Evolutionary conservation across 108 stramenopile genomes (phyloP).

Genomic region (Schizochytrium sp.): DNA sequence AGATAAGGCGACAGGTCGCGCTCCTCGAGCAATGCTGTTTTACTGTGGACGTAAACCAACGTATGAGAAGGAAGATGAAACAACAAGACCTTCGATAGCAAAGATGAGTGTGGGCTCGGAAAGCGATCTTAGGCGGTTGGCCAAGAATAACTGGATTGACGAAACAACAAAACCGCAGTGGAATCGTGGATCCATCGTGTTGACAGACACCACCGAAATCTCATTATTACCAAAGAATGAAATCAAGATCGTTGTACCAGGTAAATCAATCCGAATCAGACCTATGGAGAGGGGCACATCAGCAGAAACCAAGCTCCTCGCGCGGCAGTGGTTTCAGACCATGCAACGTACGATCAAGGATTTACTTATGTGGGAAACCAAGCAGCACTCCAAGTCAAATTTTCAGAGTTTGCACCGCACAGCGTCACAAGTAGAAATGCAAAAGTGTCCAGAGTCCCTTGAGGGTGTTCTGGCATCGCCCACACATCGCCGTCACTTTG

Average conservation of each 20-base stretch:
- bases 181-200: constrained; percentile 19
- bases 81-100: neutral
- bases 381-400: neutral
- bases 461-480: constrained; percentile 27
- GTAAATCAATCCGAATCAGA: constrained; percentile 2
- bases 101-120: neutral
- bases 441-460: constrained; percentile 12
- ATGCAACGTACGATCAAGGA: constrained; percentile 39
- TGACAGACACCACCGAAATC: constrained; percentile 57
- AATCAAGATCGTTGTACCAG: constrained; percentile 36
- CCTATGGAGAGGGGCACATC: constrained; percentile 7
- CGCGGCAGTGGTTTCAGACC: constrained; percentile 31
- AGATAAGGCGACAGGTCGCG: neutral
- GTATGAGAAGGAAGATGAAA: neutral
- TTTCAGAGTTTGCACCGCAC: neutral
- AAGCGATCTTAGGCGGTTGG: constrained; percentile 8
- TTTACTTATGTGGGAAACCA: neutral
- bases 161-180: neutral
- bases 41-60: neutral
- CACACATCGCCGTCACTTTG: constrained; percentile 38
- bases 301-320: constrained; percentile 39
- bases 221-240: constrained; percentile 10
- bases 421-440: neutral
- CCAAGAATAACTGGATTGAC: neutral
- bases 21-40: constrained; percentile 23